Conservation (phyloP, 306 rosid genomes). For the Sicyos baderoa region DNA sequence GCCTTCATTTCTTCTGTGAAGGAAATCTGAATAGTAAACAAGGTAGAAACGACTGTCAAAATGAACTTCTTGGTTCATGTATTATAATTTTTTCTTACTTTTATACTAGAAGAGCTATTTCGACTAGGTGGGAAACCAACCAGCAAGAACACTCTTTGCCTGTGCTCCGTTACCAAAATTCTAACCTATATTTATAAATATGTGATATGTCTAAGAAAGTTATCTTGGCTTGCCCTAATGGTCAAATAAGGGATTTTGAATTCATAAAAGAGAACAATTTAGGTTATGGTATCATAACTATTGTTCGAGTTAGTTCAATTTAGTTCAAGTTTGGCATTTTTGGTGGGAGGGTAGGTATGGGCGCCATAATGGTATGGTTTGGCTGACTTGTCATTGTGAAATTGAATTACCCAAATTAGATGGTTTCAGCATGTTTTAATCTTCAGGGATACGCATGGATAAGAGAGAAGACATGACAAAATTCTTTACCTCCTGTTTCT, state of each 20-base stretch:
- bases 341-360: neutral
- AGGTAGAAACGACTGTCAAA: slow-evolving; percentile 6
- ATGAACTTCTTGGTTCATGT: neutral
- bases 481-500: too few relatives aligned
- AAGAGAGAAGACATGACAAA: neutral
- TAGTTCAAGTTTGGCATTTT: neutral
- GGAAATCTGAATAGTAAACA: neutral
- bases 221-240: too few relatives aligned
- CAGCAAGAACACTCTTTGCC: neutral
- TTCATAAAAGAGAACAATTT: too few relatives aligned
- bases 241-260: too few relatives aligned
- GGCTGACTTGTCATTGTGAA: neutral
- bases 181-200: too few relatives aligned
- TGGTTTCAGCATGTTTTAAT: neutral
- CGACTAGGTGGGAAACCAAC: neutral
- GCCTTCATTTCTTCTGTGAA: neutral
- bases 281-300: too few relatives aligned
- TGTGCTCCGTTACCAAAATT: neutral
- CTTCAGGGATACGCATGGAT: neutral
- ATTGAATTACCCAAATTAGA: neutral
- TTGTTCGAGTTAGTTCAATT: neutral
- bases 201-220: too few relatives aligned
- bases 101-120: neutral
- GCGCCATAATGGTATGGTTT: neutral
- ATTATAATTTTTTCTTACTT: neutral